phyloP scores from a whole-genome alignment of 2,329 filamentous ascomycete genomes.

The Aureobasidium sp. region DNA sequence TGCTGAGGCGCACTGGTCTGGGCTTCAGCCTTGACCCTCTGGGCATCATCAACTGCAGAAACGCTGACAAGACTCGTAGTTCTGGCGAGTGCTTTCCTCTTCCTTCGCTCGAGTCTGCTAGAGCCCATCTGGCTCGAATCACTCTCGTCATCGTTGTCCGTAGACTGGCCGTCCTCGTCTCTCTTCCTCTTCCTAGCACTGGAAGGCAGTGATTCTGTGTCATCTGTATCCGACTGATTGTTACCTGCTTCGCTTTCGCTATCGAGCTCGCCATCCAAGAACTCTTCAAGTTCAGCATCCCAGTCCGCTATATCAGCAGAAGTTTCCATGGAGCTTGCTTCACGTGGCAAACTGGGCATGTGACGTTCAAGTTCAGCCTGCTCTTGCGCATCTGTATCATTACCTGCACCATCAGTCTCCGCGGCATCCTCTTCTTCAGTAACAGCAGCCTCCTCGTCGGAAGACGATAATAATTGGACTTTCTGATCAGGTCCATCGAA shows the following conservation, averaged over 20 bases:
- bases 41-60: conserved; percentile 25
- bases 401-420: conserved; percentile 13
- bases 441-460: conserved; percentile 36
- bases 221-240: conserved; percentile 18
- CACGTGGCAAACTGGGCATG: conserved; percentile 35
- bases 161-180: conserved; percentile 27
- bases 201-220: conserved; percentile 18
- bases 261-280: conserved; percentile 46
- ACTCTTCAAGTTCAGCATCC: conserved; percentile 68
- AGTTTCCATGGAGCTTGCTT: conserved; percentile 22
- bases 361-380: conserved; percentile 35
- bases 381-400: conserved; percentile 16
- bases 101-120: conserved; percentile 38
- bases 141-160: conserved; percentile 31
- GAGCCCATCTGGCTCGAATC: conserved; percentile 25
- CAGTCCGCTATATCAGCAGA: conserved; percentile 36
- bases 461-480: conserved; percentile 34
- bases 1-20: conserved; percentile 34
- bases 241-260: conserved; percentile 39
- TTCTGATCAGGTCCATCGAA: conserved; percentile 29
- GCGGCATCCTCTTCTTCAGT: conserved; percentile 28
- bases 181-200: conserved; percentile 24
- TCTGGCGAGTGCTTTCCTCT: conserved; percentile 38
- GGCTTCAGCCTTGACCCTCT: conserved; percentile 22
- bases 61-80: conserved; percentile 40